Percentiles rank a stretch among this genome's conserved stretches.
These are phyloP conservation scores for Ophiostoma novo-ulmi DNA, from an alignment of 2,329 filamentous ascomycete genomes.

Conservation along the genomic window DNA sequence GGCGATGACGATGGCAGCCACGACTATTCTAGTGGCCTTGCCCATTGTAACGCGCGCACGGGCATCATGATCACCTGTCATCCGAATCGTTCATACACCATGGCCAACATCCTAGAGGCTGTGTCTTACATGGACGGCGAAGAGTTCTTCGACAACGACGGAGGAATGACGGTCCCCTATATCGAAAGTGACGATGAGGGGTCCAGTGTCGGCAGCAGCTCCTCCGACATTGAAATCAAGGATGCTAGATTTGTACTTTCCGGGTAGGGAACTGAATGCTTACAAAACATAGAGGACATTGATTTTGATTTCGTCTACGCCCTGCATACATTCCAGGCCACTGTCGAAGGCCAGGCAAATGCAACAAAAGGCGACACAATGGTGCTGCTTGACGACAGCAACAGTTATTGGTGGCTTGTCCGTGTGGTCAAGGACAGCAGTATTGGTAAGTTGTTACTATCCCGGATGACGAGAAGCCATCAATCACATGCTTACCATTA, in stretches of 20 bases:
- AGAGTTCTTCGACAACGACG: slow-evolving; percentile 16
- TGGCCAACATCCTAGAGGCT: not conserved
- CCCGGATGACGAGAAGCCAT: not conserved
- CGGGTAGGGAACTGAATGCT: slow-evolving; percentile 74
- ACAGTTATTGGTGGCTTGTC: slow-evolving; percentile 99
- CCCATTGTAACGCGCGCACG: not conserved
- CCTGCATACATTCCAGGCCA: slow-evolving; percentile 93
- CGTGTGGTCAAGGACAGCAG: slow-evolving; percentile 95
- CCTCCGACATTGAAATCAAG: slow-evolving; percentile 48
- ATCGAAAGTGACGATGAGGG: slow-evolving; percentile 28
- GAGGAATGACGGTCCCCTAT: slow-evolving; percentile 26
- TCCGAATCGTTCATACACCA: not conserved
- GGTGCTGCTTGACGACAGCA: slow-evolving; percentile 96
- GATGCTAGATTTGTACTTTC: slow-evolving; percentile 63
- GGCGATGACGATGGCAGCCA: not conserved
- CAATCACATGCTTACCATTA: slow-evolving; percentile 19
- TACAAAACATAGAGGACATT: slow-evolving; percentile 94
- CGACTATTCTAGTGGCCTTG: not conserved
- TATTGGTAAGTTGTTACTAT: slow-evolving; percentile 54
- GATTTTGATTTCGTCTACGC: slow-evolving; percentile 99
- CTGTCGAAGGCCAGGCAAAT: slow-evolving; percentile 96
- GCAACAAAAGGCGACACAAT: slow-evolving; percentile 98
- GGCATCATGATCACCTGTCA: not conserved
- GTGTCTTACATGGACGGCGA: not conserved
- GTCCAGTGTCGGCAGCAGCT: slow-evolving; percentile 54